Evolutionary conservation across 441 rosid species (phyloP).

Genomic region (Adansonia madagascariensis): DNA sequence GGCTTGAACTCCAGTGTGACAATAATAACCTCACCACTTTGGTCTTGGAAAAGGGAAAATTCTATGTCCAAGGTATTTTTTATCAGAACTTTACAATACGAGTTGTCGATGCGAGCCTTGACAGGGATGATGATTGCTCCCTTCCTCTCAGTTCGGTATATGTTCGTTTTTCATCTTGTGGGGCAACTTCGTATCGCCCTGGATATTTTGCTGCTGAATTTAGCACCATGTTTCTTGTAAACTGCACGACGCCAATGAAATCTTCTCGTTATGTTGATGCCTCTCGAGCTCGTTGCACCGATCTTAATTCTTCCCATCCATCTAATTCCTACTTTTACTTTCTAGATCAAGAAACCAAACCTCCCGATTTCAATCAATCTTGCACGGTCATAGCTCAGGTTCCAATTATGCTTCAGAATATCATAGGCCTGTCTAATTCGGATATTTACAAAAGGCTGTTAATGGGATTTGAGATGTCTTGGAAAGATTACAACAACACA

Average conservation of each 20-base stretch:
- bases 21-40: background rate
- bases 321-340: background rate
- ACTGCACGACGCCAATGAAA: background rate
- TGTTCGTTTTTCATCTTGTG: background rate
- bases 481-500: background rate
- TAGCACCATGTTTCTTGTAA: background rate
- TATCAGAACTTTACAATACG: background rate
- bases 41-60: background rate
- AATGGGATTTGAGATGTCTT: background rate
- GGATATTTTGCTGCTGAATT: background rate
- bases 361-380: background rate
- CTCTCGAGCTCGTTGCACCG: background rate
- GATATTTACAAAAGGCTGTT: conserved; percentile 2
- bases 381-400: background rate
- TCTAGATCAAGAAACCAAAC: background rate
- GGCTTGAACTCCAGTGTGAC: background rate
- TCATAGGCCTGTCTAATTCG: background rate
- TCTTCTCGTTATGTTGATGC: background rate
- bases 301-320: background rate
- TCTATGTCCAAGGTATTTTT: background rate
- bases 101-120: background rate
- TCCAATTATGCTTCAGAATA: background rate
- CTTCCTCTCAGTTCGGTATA: background rate
- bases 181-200: too few relatives aligned
- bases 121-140: background rate